These are phyloP conservation scores for Verticillium dahliae DNA, from an alignment of 2,329 filamentous ascomycete genomes.

Conservation along the genomic window DNA sequence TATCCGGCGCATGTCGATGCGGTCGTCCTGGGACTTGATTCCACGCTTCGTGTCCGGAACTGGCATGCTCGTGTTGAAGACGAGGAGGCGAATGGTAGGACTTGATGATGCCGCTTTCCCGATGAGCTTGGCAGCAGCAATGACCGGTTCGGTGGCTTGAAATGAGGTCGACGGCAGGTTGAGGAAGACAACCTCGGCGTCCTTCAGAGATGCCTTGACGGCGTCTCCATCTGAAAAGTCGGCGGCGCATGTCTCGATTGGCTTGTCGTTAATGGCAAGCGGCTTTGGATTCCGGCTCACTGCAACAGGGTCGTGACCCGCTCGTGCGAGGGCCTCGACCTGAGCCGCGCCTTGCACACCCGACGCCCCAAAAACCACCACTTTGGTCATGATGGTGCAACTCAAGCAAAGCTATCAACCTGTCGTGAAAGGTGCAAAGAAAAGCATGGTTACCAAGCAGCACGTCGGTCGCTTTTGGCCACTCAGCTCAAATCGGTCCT, in stretches of 20 bases:
- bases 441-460: neutral
- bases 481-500: neutral
- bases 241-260: slow-evolving; percentile 14
- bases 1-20: slow-evolving; percentile 20
- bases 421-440: neutral
- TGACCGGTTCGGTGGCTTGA: slow-evolving; percentile 32
- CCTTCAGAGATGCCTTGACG: slow-evolving; percentile 7
- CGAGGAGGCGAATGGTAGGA: slow-evolving; percentile 32
- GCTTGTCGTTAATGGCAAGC: slow-evolving; percentile 10
- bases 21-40: slow-evolving; percentile 21
- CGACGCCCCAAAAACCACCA: slow-evolving; percentile 20
- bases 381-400: slow-evolving; percentile 13
- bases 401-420: neutral
- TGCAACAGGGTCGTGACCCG: slow-evolving; percentile 17
- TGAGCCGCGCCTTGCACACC: slow-evolving; percentile 19
- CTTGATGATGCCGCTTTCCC: slow-evolving; percentile 46
- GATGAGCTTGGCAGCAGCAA: slow-evolving; percentile 49
- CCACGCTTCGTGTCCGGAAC: slow-evolving; percentile 15
- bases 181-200: slow-evolving; percentile 16
- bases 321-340: slow-evolving; percentile 14
- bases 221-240: slow-evolving; percentile 11
- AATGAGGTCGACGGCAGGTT: slow-evolving; percentile 20
- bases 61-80: slow-evolving; percentile 20
- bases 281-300: slow-evolving; percentile 16
- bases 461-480: neutral